Conservation (phyloP, 495 filamentous ascomycete genomes). For the Letharia lupina region DNA sequence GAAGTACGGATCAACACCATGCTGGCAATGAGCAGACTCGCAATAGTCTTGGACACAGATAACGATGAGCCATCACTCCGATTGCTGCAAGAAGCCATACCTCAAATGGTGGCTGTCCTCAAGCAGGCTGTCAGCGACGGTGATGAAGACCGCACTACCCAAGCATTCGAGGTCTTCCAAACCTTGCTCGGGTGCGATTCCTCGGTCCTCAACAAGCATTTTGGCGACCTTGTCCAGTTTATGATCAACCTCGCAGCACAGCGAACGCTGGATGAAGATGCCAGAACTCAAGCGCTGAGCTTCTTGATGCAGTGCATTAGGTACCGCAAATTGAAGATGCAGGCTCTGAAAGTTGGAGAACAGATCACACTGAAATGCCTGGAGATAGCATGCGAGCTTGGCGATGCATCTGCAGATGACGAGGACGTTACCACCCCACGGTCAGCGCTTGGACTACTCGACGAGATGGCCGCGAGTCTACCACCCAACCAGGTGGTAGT, state of each 20-base stretch:
- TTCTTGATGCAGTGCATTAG: conserved; percentile 89
- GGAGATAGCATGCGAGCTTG: conserved; percentile 80
- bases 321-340: conserved; percentile 92
- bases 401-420: conserved; percentile 58
- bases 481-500: conserved; percentile 94
- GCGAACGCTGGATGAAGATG: conserved; percentile 68
- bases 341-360: conserved; percentile 72
- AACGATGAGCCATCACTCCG: conserved; percentile 64
- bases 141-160: conserved; percentile 78
- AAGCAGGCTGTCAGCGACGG: conserved; percentile 68
- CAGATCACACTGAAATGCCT: conserved; percentile 78
- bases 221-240: conserved; percentile 84
- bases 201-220: conserved; percentile 71
- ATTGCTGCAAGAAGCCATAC: conserved; percentile 67
- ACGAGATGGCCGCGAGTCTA: conserved; percentile 76
- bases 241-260: conserved; percentile 82
- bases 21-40: conserved; percentile 80
- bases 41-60: conserved; percentile 79
- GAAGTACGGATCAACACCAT: conserved; percentile 93
- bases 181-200: conserved; percentile 85
- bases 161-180: conserved; percentile 96
- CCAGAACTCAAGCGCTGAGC: conserved; percentile 77
- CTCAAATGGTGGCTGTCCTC: conserved; percentile 81
- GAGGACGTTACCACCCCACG: conserved; percentile 86
- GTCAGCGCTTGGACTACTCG: conserved; percentile 78